Evolutionary conservation across 106 monocot genomes (phyloP), one percentile per base, ranked within the genome.

Genomic region (Dendrobium nobile): DNA sequence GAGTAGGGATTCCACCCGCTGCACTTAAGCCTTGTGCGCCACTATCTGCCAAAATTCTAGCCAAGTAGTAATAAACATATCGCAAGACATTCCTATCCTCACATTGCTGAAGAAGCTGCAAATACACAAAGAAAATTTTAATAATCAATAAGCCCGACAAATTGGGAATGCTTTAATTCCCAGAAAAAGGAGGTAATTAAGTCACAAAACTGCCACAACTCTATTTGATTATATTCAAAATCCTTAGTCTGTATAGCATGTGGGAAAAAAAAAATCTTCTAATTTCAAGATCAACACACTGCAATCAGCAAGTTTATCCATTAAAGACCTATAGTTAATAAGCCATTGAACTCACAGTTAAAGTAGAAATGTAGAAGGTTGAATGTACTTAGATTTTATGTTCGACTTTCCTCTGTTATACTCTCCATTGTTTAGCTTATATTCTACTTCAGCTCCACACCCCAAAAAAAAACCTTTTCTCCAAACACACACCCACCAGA

Each of bases 61-160:
- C 95, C 92, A 98, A 87, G 75, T 98, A 98, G 85, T 98, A 98
- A 85, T 98, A 98, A 64, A 98, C 92, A 91, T 98, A 98, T n/a
- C 98, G 94, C 77, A 98, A 80, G 77, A 98, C 91, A 84, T 73
- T 95, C 59, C 98, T 92, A 74, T 98, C 94, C 75, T 98, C 98
- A 41, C 92, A 92, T 81, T 98, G 98, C 41, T 98, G 98, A 83
- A 87, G 95, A 81, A 98, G 94, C 98, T 98, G 89, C 77, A 91
- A 79, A 47, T 78, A 7, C 45, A 55, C 7, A 75, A 48, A 47
- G 13, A 47, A 9, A 0, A 51, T 48, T 27, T 76, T 22, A 75
- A 41, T 40, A 19, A 74, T 42, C n/a, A 74, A 74, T 41, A 44
- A 44, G 68, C 2, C 1, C 9, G 16, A 37, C 11, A 70, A 70